A percentile compares a stretch with the other conserved stretches of the same genome.
Conservation (phyloP, 2,329 filamentous ascomycete species). For the Trichoderma koningii region DNA sequence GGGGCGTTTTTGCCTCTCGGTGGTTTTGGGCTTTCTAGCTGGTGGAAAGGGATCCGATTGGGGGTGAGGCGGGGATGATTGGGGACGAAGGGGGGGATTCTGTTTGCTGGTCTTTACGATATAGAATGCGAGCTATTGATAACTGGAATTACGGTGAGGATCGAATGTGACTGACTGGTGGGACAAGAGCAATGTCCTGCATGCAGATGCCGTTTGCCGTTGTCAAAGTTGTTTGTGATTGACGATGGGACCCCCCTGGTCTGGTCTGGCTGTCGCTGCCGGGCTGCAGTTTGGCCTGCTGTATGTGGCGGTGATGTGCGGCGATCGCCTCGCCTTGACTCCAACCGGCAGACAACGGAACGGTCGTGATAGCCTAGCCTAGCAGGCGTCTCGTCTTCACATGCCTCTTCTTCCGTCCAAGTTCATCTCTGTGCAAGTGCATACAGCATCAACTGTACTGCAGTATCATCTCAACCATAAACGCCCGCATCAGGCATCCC, state of each 20-base stretch:
- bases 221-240: constrained; percentile 6
- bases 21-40: neutral
- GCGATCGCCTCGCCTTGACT: neutral
- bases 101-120: neutral
- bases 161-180: neutral
- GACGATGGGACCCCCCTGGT: neutral
- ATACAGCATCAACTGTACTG: no score
- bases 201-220: constrained; percentile 2
- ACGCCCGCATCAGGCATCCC: constrained; percentile 11
- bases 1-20: neutral
- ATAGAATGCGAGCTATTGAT: neutral
- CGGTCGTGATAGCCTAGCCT: neutral
- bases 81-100: neutral
- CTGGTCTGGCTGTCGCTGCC: no score
- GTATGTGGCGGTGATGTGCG: neutral
- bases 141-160: neutral
- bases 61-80: neutral
- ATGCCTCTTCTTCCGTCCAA: no score
- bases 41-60: constrained; percentile 19
- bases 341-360: neutral
- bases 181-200: neutral
- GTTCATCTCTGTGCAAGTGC: no score
- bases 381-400: no score
- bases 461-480: neutral
- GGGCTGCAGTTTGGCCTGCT: neutral